Evolutionary conservation across 1,284 basidiomycete genomes (phyloP).

Genomic region (Tylopilus sp.): DNA sequence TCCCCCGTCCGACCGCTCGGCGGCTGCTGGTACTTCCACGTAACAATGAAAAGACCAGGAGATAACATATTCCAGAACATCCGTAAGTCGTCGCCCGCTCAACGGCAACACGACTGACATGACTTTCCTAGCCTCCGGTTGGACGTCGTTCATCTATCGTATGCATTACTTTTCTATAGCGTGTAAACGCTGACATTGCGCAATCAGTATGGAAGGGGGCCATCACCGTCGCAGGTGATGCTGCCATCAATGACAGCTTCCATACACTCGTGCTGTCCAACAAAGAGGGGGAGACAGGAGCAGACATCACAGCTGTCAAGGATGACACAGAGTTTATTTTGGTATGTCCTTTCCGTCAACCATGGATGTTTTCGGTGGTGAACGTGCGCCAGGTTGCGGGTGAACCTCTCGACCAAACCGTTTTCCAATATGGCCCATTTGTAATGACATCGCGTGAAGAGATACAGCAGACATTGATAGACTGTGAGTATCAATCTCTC

Average conservation of each 20-base stretch:
- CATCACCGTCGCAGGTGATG: slow-evolving; percentile 58
- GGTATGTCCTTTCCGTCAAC: slow-evolving; percentile 39
- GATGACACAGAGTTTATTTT: slow-evolving; percentile 72
- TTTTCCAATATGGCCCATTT: slow-evolving; percentile 86
- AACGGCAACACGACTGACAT: slow-evolving; percentile 1
- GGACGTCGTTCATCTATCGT: slow-evolving; percentile 85
- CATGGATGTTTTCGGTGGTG: slow-evolving; percentile 10
- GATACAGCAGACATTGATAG: slow-evolving; percentile 79
- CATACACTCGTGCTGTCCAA: slow-evolving; percentile 79
- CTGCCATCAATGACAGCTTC: slow-evolving; percentile 54
- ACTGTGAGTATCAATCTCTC: slow-evolving; percentile 54
- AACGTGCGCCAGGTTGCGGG: slow-evolving; percentile 62
- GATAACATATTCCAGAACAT: slow-evolving; percentile 81
- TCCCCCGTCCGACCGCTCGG: slow-evolving; percentile 89
- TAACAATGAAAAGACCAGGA: slow-evolving; percentile 65
- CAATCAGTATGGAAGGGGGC: slow-evolving; percentile 64
- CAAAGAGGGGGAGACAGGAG: slow-evolving; percentile 56
- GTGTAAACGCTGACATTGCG: slow-evolving; percentile 10
- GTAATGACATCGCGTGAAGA: slow-evolving; percentile 83
- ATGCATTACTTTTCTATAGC: slow-evolving; percentile 27
- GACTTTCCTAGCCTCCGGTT: slow-evolving; percentile 55
- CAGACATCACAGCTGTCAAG: slow-evolving; percentile 54
- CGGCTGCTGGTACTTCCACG: slow-evolving; percentile 92
- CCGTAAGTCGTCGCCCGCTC: slow-evolving; percentile 49
- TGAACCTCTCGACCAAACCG: slow-evolving; percentile 85